phyloP scores from a whole-genome alignment of 306 rosid species.

The Cicer bijugum region DNA sequence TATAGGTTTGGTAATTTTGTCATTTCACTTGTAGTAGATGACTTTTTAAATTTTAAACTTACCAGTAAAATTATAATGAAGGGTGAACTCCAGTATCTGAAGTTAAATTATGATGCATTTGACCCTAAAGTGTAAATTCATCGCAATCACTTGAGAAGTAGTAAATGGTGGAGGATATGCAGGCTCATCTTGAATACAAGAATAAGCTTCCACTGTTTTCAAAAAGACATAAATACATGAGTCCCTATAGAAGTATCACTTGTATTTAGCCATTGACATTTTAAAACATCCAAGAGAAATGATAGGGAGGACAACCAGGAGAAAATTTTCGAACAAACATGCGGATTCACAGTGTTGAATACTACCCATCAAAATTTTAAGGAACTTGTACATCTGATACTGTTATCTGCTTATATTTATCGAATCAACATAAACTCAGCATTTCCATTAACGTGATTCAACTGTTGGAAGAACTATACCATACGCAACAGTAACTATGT shows the following conservation, averaged over 20 bases:
- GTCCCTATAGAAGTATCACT: not conserved
- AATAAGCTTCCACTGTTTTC: conserved; percentile 1
- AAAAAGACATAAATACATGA: not conserved
- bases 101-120: not conserved
- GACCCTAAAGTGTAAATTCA: not conserved
- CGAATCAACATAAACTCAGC: conserved; percentile 37
- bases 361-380: conserved; percentile 44
- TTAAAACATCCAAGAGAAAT: not conserved
- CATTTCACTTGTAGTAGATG: too few relatives aligned
- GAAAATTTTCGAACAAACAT: conserved; percentile 19
- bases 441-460: conserved; percentile 35
- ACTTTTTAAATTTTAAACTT: too few relatives aligned
- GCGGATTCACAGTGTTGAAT: conserved; percentile 17
- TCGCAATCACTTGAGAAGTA: not conserved
- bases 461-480: conserved; percentile 23
- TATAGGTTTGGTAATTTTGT: too few relatives aligned
- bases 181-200: not conserved
- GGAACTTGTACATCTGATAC: conserved; percentile 40
- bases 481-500: conserved; percentile 16
- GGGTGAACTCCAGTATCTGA: too few relatives aligned
- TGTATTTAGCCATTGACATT: not conserved
- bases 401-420: conserved; percentile 16
- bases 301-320: conserved; percentile 3
- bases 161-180: not conserved
- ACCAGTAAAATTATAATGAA: too few relatives aligned